Evolutionary conservation across 495 filamentous ascomycete species (phyloP), one percentile per base, ranked within the genome.

Genomic region (Bombardia bombarda): DNA sequence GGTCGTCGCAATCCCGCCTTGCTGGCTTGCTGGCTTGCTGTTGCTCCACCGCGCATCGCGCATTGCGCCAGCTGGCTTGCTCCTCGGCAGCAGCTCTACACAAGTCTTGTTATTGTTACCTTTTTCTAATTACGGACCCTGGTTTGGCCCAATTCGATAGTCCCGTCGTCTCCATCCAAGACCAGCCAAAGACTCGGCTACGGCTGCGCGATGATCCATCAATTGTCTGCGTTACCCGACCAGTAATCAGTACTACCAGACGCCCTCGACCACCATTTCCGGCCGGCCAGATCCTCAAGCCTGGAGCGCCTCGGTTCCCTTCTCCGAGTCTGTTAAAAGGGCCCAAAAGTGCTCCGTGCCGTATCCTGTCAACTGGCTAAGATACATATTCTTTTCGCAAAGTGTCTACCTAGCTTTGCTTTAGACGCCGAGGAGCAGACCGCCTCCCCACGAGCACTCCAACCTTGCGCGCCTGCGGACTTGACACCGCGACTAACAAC

Each of bases 1-100:
- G 41, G 32, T 26, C 45, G 45, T 43, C 45, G 51, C 50, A 44
- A 37, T 46, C 42, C 40, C 40, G 47, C 41, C 45, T 22, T 28
- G n/a, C n/a, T n/a, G n/a, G n/a, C n/a, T n/a, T n/a, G n/a, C n/a
- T n/a, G n/a, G n/a, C n/a, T n/a, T n/a, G n/a, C n/a, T n/a, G n/a
- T n/a, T n/a, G n/a, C n/a, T n/a, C n/a, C n/a, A n/a, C n/a, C n/a
- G n/a, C n/a, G n/a, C n/a, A n/a, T n/a, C n/a, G n/a, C n/a, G n/a
- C n/a, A n/a, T n/a, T n/a, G n/a, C n/a, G n/a, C n/a, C n/a, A n/a
- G n/a, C n/a, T n/a, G n/a, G n/a, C n/a, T n/a, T n/a, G n/a, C n/a
- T n/a, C n/a, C n/a, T n/a, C n/a, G n/a, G n/a, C n/a, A n/a, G n/a
- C n/a, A n/a, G n/a, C n/a, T n/a, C n/a, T n/a, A n/a, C n/a, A n/a